A percentile compares a stretch with the other conserved stretches of the same genome.
These are phyloP conservation scores for Cylindricascospora bacillispora DNA, from an alignment of 1,139 yeast species.

Conservation along the genomic window DNA sequence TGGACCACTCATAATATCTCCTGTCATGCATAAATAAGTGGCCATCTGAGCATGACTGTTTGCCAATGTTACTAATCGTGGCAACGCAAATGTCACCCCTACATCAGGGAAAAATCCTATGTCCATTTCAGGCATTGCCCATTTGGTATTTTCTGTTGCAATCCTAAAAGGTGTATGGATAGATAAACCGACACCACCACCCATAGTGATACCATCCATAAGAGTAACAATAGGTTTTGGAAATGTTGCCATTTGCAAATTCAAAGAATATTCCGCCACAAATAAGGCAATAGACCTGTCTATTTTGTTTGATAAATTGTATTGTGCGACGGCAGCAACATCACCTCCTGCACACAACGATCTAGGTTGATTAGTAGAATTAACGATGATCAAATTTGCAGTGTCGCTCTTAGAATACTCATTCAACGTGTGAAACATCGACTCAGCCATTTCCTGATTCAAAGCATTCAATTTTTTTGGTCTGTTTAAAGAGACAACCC, in stretches of 20 bases:
- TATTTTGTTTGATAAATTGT: slow-evolving; percentile 34
- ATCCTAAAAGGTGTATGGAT: slow-evolving; percentile 91
- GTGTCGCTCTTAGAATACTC: slow-evolving; percentile 64
- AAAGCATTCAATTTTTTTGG: slow-evolving; percentile 78
- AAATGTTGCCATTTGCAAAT: slow-evolving; percentile 68
- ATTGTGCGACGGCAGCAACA: slow-evolving; percentile 60
- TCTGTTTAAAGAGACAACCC: slow-evolving; percentile 67
- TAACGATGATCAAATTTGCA: slow-evolving; percentile 54
- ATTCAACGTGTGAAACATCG: slow-evolving; percentile 59
- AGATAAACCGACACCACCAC: slow-evolving; percentile 92
- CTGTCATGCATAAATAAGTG: slow-evolving; percentile 76
- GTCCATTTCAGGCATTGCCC: slow-evolving; percentile 98
- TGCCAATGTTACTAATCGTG: slow-evolving; percentile 38
- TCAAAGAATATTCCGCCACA: slow-evolving; percentile 67
- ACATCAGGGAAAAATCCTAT: slow-evolving; percentile 97
- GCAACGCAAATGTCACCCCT: slow-evolving; percentile 82
- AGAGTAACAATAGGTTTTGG: slow-evolving; percentile 75
- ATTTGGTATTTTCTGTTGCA: slow-evolving; percentile 77
- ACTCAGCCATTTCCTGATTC: slow-evolving; percentile 62
- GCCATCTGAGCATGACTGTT: slow-evolving; percentile 63
- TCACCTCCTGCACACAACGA: slow-evolving; percentile 89
- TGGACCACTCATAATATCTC: slow-evolving; percentile 60
- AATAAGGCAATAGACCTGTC: slow-evolving; percentile 52
- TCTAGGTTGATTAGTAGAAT: slow-evolving; percentile 36
- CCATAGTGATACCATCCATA: slow-evolving; percentile 93